phyloP scores from a whole-genome alignment of 441 rosid genomes.

The Pelargonium hybrid region DNA sequence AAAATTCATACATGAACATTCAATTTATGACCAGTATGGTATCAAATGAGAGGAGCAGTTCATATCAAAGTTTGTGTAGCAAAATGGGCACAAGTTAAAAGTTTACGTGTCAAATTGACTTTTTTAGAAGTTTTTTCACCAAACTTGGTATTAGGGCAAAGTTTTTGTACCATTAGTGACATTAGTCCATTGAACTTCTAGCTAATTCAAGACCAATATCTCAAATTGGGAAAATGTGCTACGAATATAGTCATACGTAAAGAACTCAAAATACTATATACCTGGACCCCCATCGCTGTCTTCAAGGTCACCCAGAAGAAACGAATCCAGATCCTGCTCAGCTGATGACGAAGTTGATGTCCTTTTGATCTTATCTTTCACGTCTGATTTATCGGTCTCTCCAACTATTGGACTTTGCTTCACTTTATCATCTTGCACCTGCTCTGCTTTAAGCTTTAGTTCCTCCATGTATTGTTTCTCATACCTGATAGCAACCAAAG shows the following conservation, averaged over 20 bases:
- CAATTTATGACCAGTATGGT: too few species aligned
- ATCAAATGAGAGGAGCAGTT: too few species aligned
- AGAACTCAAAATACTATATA: slow-evolving; percentile 17
- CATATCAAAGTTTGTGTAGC: too few species aligned
- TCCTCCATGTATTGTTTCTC: slow-evolving; percentile 56
- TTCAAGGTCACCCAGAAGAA: slow-evolving; percentile 57
- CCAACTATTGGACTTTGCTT: slow-evolving; percentile 29
- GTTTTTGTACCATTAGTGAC: too few species aligned
- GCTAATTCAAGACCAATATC: neutral
- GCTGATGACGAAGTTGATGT: slow-evolving; percentile 32
- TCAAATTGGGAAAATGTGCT: neutral
- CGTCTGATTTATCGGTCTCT: slow-evolving; percentile 20
- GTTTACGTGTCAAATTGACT: too few species aligned
- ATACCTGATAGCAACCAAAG: slow-evolving; percentile 25
- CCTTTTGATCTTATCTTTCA: slow-evolving; percentile 26
- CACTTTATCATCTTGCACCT: slow-evolving; percentile 26
- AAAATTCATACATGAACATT: too few species aligned
- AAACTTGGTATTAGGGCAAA: too few species aligned
- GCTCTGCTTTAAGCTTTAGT: slow-evolving; percentile 35
- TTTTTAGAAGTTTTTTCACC: too few species aligned
- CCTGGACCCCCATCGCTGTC: slow-evolving; percentile 55
- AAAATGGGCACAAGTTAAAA: too few species aligned
- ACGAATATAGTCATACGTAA: neutral
- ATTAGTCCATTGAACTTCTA: neutral
- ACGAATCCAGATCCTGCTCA: slow-evolving; percentile 57